Percentiles rank a stretch among this genome's conserved stretches.
Evolutionary conservation across 2,329 filamentous ascomycete genomes (phyloP).

Genomic region (Penicillium sp.): DNA sequence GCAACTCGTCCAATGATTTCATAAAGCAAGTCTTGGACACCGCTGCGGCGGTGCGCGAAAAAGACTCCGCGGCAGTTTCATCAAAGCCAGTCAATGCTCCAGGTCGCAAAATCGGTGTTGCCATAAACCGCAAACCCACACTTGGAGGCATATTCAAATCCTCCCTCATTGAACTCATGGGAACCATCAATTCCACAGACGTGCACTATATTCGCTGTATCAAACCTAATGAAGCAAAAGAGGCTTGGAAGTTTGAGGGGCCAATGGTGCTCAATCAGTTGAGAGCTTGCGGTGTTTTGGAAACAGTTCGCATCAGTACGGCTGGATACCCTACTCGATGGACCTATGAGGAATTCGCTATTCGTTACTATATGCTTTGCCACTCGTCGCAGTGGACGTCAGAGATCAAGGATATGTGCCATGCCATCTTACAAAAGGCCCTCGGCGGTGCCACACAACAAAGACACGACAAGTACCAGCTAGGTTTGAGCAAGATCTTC

Average conservation of each 20-base stretch:
- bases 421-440: conserved; percentile 86
- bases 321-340: conserved; percentile 96
- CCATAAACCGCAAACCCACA: conserved; percentile 94
- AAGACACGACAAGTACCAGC: conserved; percentile 90
- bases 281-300: conserved; percentile 96
- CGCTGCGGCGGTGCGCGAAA: conserved; percentile 85
- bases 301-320: conserved; percentile 96
- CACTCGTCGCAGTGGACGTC: conserved; percentile 88
- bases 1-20: conserved; percentile 82
- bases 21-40: conserved; percentile 82
- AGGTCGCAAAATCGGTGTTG: conserved; percentile 86
- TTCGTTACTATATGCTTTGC: conserved; percentile 98
- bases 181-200: conserved; percentile 95
- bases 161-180: conserved; percentile 96
- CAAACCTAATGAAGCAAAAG: conserved; percentile 97
- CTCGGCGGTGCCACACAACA: conserved; percentile 76
- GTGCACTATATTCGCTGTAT: conserved; percentile 99
- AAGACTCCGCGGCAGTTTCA: conserved; percentile 71
- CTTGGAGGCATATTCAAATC: conserved; percentile 99
- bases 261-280: conserved; percentile 98
- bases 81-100: conserved; percentile 73
- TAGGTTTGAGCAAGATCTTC: conserved; percentile 98
- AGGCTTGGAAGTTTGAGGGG: conserved; percentile 96
- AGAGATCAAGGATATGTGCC: conserved; percentile 92
- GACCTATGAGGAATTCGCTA: conserved; percentile 98